A percentile compares a stretch with the other conserved stretches of the same genome.
These are phyloP conservation scores for Ophiocordyceps polyrhachis-furcata DNA, from an alignment of 2,329 filamentous ascomycete genomes.

Conservation along the genomic window DNA sequence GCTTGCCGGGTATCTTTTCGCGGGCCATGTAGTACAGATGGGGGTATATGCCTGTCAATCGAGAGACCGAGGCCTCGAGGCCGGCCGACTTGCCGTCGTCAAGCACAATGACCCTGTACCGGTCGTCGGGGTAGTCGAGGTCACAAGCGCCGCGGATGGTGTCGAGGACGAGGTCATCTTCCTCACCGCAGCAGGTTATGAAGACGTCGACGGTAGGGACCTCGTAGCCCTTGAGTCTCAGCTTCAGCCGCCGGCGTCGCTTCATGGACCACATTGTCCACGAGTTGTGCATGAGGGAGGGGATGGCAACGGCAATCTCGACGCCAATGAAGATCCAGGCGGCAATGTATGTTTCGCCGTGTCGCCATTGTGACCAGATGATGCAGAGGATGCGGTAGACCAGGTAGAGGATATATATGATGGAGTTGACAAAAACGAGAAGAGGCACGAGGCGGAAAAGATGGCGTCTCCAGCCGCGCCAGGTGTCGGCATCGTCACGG, in stretches of 20 bases:
- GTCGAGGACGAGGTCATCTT: slow-evolving; percentile 35
- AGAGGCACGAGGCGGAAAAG: slow-evolving; percentile 19
- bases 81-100: slow-evolving; percentile 32
- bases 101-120: slow-evolving; percentile 34
- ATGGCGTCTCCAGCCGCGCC: slow-evolving; percentile 23
- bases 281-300: slow-evolving; percentile 35
- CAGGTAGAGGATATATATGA: slow-evolving; percentile 30
- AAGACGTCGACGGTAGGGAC: slow-evolving; percentile 37
- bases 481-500: slow-evolving; percentile 23
- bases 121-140: slow-evolving; percentile 32
- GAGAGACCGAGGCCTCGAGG: slow-evolving; percentile 20
- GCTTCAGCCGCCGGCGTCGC: slow-evolving; percentile 31
- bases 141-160: slow-evolving; percentile 35
- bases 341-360: slow-evolving; percentile 21
- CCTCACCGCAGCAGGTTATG: slow-evolving; percentile 38
- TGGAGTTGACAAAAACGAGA: slow-evolving; percentile 20
- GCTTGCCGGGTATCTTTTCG: slow-evolving; percentile 25
- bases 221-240: slow-evolving; percentile 28
- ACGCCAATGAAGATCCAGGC: slow-evolving; percentile 40
- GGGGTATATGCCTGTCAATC: slow-evolving; percentile 19
- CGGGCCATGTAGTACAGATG: slow-evolving; percentile 36
- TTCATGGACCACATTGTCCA: slow-evolving; percentile 40
- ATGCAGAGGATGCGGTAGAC: slow-evolving; percentile 31
- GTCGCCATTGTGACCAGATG: slow-evolving; percentile 26
- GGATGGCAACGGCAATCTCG: slow-evolving; percentile 32